phyloP scores from a whole-genome alignment of 139 green algal species.

The Auxenochlorella pyrenoidosa region DNA sequence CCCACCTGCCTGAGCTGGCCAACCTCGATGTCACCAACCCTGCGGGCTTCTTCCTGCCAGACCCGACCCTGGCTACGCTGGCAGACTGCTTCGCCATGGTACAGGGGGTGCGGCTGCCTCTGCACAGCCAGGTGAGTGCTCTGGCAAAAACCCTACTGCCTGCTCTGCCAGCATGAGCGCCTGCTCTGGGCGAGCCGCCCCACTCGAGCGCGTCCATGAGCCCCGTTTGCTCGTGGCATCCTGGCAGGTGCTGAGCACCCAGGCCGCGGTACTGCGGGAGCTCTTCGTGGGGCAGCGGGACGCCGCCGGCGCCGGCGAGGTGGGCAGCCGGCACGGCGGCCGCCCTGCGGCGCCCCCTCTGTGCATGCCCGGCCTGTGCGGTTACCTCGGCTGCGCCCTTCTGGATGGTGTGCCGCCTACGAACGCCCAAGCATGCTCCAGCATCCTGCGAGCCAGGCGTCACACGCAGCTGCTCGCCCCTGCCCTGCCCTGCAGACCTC shows the following conservation, averaged over 20 bases:
- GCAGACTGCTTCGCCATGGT: background rate
- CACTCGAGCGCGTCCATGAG: too few relatives aligned
- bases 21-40: background rate
- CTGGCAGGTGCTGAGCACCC: background rate
- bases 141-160: too few relatives aligned
- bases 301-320: background rate
- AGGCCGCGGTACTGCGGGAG: background rate
- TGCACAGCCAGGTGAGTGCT: background rate
- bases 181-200: too few relatives aligned
- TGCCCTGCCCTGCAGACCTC: background rate
- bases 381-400: too few relatives aligned
- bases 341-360: too few relatives aligned
- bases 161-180: too few relatives aligned
- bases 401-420: background rate
- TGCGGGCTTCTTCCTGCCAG: background rate
- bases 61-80: background rate
- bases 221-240: too few relatives aligned
- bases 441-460: too few relatives aligned
- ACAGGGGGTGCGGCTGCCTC: background rate
- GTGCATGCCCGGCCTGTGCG: too few relatives aligned
- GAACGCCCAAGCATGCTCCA: too few relatives aligned
- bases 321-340: too few relatives aligned
- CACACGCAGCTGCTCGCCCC: too few relatives aligned
- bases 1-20: background rate
- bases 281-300: background rate